A percentile compares a stretch with the other conserved stretches of the same genome.
These are phyloP conservation scores for Amphirosellinia nigrospora DNA, from an alignment of 495 filamentous ascomycete species.

Conservation along the genomic window DNA sequence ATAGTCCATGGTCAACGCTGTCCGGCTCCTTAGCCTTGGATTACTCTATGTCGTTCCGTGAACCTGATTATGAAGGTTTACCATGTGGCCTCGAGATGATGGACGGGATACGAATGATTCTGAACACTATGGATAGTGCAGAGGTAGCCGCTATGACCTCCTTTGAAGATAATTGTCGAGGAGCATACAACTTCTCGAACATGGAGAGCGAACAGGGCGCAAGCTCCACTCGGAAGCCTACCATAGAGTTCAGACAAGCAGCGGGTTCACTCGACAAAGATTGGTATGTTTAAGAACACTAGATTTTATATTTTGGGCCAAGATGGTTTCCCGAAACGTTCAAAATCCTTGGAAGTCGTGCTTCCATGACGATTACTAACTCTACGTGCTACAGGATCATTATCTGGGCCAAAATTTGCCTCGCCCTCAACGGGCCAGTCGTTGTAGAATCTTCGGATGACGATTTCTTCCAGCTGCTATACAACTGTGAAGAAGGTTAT, in stretches of 20 bases:
- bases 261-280: neutral
- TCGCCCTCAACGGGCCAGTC: slow-evolving; percentile 1
- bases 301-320: too few relatives aligned
- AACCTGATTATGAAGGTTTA: neutral
- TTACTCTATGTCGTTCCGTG: neutral
- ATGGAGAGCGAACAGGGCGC: neutral
- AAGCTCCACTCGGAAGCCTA: neutral
- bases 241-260: slow-evolving; percentile 8
- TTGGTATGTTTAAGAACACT: neutral
- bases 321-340: too few relatives aligned
- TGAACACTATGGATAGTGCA: neutral
- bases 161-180: neutral
- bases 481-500: neutral
- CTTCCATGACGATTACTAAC: too few relatives aligned
- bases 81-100: neutral
- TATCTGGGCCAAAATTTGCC: slow-evolving; percentile 12
- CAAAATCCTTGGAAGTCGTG: too few relatives aligned
- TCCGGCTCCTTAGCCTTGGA: neutral
- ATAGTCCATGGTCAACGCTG: neutral
- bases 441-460: slow-evolving; percentile 1
- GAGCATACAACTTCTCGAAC: slow-evolving; percentile 18
- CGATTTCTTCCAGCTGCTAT: slow-evolving; percentile 7
- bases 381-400: neutral
- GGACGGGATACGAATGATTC: slow-evolving; percentile 1
- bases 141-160: neutral